These are phyloP conservation scores for Physcomitrium patens DNA, from an alignment of 225 moss, liverwort and hornwort genomes.

Conservation along the genomic window DNA sequence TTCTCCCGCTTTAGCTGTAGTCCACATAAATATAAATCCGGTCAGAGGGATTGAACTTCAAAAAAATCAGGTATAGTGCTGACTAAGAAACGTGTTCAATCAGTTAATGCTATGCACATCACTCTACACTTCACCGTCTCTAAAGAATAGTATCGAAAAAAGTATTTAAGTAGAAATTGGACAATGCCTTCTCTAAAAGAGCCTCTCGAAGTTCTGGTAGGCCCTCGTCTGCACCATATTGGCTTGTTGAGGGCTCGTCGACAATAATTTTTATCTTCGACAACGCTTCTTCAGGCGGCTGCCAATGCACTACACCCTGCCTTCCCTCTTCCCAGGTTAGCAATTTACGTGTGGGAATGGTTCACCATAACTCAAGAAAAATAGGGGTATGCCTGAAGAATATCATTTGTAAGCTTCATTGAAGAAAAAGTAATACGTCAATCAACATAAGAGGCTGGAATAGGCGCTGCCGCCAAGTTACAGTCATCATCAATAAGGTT, in stretches of 20 bases:
- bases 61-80: neutral
- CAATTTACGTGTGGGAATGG: neutral
- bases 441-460: neutral
- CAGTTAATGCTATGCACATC: neutral
- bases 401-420: neutral
- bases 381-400: neutral
- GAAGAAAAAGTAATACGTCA: conserved; percentile 3
- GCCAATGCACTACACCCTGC: conserved; percentile 98
- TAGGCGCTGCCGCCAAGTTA: neutral
- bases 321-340: conserved; percentile 43
- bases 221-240: conserved; percentile 94
- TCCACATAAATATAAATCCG: conserved; percentile 24
- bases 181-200: conserved; percentile 78
- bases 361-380: neutral
- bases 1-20: conserved; percentile 82
- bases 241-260: conserved; percentile 67
- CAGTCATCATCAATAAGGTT: conserved; percentile 1
- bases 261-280: conserved; percentile 62
- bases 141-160: neutral
- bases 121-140: too few species aligned
- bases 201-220: conserved; percentile 89
- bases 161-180: conserved; percentile 9
- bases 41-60: conserved; percentile 21
- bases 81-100: neutral
- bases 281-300: conserved; percentile 89